Base-by-base conservation (phyloP, 148 eudicot genomes). In the Rhododendron simsii region DNA sequence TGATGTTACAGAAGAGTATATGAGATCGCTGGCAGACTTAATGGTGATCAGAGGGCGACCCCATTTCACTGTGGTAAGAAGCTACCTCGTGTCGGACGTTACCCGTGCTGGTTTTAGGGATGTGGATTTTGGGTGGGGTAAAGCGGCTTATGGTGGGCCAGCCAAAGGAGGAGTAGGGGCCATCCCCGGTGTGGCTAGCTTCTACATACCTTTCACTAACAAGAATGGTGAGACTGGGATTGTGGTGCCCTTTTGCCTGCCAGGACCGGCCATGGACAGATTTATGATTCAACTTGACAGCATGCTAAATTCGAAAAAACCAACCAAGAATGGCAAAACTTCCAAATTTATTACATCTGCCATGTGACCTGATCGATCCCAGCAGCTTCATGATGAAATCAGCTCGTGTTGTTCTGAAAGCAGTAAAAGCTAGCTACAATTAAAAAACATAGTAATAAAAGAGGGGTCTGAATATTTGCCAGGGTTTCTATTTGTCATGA, bases 51-150 rank as follows among this genome's bases (percentile, higher is more conserved):
- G 12, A n/a, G 88, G 88, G 23, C 59, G 88, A 12, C 88, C 88
- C 20, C 86, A 87, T 14, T 87, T 87, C 71, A 16, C 88, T 50
- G 88, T 87, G 73, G 88, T 86, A 23, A 59, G 81, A 21, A 59
- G 37, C 33, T 86, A 47, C 53, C 39, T 86, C 5, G 88, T 78
- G 23, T 87, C 88, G 6, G 88, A 87, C 20, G 86, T 87, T 26
- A 87, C 86, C 0, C 85, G 83, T 2, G 88, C 88, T 5, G 86
- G 83, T 33, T 77, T 87, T 28, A 41, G 39, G 5, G 86, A 87
- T 53, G 88, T 87, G 67, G 88, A 87, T 33, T 87, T 87, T 65
- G 88, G 88, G 21, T 87, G 88, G 88, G 88, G 88, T 0, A 87
- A 87, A 44, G 81, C 88, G 1, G 65, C 83, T 5, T 87, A 87